Conservation (phyloP, 352 stramenopile species). For the Globisporangium echinulatum region DNA sequence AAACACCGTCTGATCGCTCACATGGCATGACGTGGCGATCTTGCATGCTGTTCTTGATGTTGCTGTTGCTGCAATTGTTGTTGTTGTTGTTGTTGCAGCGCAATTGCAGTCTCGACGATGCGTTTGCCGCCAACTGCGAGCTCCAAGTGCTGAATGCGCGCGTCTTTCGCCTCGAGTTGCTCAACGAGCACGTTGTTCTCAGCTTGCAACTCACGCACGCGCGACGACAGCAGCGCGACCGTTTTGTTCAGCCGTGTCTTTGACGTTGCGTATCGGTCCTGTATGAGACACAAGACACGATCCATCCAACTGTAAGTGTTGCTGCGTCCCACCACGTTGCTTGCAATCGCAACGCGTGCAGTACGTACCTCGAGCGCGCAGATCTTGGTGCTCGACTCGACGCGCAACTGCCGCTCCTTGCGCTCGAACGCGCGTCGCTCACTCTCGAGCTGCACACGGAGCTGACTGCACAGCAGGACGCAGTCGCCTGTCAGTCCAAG, state of each 20-base stretch:
- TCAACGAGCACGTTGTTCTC: constrained; percentile 42
- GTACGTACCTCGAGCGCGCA: constrained; percentile 21
- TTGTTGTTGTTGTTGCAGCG: background rate
- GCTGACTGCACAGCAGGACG: background rate
- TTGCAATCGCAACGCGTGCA: too few relatives aligned
- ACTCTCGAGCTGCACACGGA: constrained; percentile 27
- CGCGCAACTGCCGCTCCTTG: constrained; percentile 40
- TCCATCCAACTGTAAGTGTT: too few relatives aligned
- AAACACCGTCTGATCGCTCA: too few relatives aligned
- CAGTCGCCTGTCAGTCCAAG: constrained; percentile 1
- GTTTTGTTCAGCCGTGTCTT: constrained; percentile 35
- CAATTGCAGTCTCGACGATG: constrained; percentile 15
- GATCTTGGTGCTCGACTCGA: constrained; percentile 42
- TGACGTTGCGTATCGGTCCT: constrained; percentile 34
- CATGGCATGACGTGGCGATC: too few relatives aligned
- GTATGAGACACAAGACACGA: background rate
- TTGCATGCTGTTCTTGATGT: background rate
- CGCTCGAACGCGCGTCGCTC: constrained; percentile 25
- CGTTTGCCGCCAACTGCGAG: constrained; percentile 36
- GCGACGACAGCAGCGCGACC: constrained; percentile 16
- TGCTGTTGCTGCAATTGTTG: too few relatives aligned
- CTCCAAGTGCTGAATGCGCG: constrained; percentile 46
- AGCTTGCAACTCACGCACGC: constrained; percentile 24
- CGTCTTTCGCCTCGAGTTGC: constrained; percentile 28
- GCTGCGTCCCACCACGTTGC: background rate